Percentiles rank a stretch among this genome's conserved stretches.
These are phyloP conservation scores for Amanita brunnescens DNA, from an alignment of 768 basidiomycete genomes.

Conservation along the genomic window DNA sequence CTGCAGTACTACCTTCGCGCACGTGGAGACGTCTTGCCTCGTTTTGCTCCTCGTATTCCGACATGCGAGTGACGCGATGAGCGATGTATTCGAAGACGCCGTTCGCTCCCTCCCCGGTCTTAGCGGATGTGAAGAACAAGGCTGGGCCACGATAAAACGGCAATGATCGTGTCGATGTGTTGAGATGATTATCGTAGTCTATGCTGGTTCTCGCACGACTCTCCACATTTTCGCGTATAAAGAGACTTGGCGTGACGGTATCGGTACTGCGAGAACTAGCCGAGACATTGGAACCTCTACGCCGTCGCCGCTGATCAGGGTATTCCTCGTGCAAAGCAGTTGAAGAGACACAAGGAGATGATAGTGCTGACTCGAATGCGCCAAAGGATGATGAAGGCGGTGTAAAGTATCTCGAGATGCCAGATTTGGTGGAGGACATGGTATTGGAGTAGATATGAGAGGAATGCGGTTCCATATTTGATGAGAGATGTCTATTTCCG, in stretches of 20 bases:
- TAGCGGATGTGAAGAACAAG: slow-evolving; percentile 71
- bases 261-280: slow-evolving; percentile 39
- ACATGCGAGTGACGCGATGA: slow-evolving; percentile 46
- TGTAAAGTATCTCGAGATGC: slow-evolving; percentile 62
- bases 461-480: no score
- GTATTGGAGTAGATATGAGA: slow-evolving; percentile 44
- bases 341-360: slow-evolving; percentile 34
- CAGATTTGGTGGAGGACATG: slow-evolving; percentile 47
- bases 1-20: slow-evolving; percentile 26
- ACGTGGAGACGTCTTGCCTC: slow-evolving; percentile 37
- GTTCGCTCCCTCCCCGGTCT: slow-evolving; percentile 62
- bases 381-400: slow-evolving; percentile 66
- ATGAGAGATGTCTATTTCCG: no score
- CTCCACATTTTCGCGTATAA: slow-evolving; percentile 26
- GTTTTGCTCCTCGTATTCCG: slow-evolving; percentile 59
- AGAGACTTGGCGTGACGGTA: slow-evolving; percentile 56
- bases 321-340: slow-evolving; percentile 17
- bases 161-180: slow-evolving; percentile 9
- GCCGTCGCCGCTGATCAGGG: slow-evolving; percentile 16
- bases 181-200: not conserved
- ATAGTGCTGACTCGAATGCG: slow-evolving; percentile 47
- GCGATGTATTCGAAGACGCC: slow-evolving; percentile 78
- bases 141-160: slow-evolving; percentile 48
- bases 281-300: slow-evolving; percentile 23
- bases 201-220: not conserved